Evolutionary conservation across 192 early-diverging fungal species (phyloP), one percentile per base, ranked within the genome.

Genomic region (Backusella mclennaniae): DNA sequence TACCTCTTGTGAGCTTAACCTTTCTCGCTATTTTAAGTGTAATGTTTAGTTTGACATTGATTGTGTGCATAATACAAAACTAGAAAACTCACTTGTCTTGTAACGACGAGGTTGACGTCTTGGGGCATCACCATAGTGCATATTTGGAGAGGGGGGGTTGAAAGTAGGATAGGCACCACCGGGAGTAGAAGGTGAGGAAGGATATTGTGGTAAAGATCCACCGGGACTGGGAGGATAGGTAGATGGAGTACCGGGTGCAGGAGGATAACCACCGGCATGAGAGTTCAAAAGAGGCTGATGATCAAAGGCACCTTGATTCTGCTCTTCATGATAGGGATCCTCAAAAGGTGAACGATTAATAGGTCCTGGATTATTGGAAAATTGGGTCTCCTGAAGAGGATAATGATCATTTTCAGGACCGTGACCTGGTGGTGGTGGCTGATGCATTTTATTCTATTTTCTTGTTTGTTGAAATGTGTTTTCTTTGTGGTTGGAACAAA

Each of bases 1-100:
- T 92, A 75, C 91, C 92, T 1, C 85, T 79, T 14, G 89, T 90
- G 76, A 93, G 82, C 78, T 86, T 78, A 21, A 93, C 90, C 68
- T 77, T 33, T 67, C 73, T 49, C 39, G 78, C 71, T 77, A 75
- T 67, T 26, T 46, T 44, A 67, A 42, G 19, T 73, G 19, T 23
- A 6, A 41, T 63, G 42, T 71, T 72, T 44, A 41, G 15, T 49
- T 26, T 14, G 19, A 26, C 35, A 33, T 49, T 72, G 21, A 46
- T 23, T 1, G 29, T 46, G 33, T 31, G 8, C 21, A 66, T 8
- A 36, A 29, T 17, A 7, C 6, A 39, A 39, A 39, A 39, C 9
- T 39, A 7, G 14, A 3, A 67, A 42, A 79, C 80, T 83, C 84
- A 63, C 82, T 84, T 11, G 87, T 88, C 73, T 88, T 88, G 68